These are phyloP conservation scores for Porpolomopsis calyptriformis DNA, from an alignment of 768 basidiomycete species.

Conservation along the genomic window DNA sequence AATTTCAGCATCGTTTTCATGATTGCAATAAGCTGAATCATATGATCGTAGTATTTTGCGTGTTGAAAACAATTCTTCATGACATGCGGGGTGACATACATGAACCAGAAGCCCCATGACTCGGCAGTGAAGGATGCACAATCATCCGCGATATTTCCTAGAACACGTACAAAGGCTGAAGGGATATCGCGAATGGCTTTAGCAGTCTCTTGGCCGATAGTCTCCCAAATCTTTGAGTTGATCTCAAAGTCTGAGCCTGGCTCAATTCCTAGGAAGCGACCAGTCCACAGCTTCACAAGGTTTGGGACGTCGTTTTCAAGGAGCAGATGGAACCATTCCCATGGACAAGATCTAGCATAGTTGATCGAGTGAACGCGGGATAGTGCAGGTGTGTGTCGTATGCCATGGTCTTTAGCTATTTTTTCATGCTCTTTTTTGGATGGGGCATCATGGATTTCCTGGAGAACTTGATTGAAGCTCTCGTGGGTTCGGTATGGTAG, in stretches of 20 bases:
- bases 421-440: constrained; percentile 6
- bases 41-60: constrained; percentile 23
- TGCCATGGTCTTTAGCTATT: constrained; percentile 19
- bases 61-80: constrained; percentile 21
- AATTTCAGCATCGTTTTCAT: too few relatives aligned
- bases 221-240: constrained; percentile 18
- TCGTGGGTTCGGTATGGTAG: constrained; percentile 16
- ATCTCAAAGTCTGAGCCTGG: constrained; percentile 22
- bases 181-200: constrained; percentile 22
- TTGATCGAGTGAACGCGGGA: constrained; percentile 18
- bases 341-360: constrained; percentile 24
- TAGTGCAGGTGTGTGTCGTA: constrained; percentile 21
- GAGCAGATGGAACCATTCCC: constrained; percentile 37
- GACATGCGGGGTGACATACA: constrained; percentile 26
- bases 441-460: constrained; percentile 3
- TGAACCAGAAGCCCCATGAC: constrained; percentile 27
- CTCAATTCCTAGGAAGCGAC: constrained; percentile 29
- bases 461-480: constrained; percentile 6
- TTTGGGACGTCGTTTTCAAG: constrained; percentile 31
- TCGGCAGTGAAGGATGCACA: constrained; percentile 25
- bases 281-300: constrained; percentile 30
- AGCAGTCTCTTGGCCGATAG: constrained; percentile 24
- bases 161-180: constrained; percentile 19
- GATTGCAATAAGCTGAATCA: too few relatives aligned
- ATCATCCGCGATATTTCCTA: constrained; percentile 20